Base-by-base conservation (phyloP, 225 moss, liverwort and hornwort species). In the Asterella californica region DNA sequence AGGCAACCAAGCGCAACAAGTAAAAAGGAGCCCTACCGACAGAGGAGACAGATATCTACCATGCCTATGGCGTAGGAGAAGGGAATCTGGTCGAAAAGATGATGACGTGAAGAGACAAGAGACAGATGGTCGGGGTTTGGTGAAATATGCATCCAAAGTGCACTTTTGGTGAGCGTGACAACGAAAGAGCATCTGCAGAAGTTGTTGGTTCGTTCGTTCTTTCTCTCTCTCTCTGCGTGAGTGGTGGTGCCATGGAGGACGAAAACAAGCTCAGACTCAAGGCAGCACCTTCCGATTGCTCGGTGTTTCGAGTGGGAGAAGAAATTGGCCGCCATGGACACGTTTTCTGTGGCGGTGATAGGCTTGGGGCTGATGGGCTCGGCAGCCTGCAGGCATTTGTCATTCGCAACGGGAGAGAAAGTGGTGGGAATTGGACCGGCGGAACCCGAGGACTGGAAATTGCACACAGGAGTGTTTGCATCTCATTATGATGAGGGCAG, bases 401-500 rank as follows among this genome's bases (percentile, higher is more conserved):
- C 96, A 0, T 34, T 83, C 79, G 87, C 76, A 19, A 83, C 87
- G 59, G 85, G 82, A 22, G 81, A 72, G 60, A 87, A 83, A 27
- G 92, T 94, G 49, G 79, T 92, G 10, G 94, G 94, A 78, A 83
- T 96, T 24, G 96, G 96, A 24, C 92, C 96, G 0, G 81, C 72
- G 30, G 96, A 96, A 88, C 96, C 96, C 55, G 81, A 55, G 48
- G 90, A 94, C 47, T 94, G 88, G 94, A 86, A 83, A 59, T 19
- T 81, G 15, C 94, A 96, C 81, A 81, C 82, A 0, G 96, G 94
- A 19, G 94, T 91, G 53, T 96, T 94, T 18, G 96, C 90, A 9
- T 94, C 96, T 46, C 90, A 96, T 72, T 96, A 92, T 57, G 96
- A 96, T n/a, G 81, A 94, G 71, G 96, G 81, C 38, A 88, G 94